Conservation (phyloP, 306 rosid species). For the Prunus campanulata region DNA sequence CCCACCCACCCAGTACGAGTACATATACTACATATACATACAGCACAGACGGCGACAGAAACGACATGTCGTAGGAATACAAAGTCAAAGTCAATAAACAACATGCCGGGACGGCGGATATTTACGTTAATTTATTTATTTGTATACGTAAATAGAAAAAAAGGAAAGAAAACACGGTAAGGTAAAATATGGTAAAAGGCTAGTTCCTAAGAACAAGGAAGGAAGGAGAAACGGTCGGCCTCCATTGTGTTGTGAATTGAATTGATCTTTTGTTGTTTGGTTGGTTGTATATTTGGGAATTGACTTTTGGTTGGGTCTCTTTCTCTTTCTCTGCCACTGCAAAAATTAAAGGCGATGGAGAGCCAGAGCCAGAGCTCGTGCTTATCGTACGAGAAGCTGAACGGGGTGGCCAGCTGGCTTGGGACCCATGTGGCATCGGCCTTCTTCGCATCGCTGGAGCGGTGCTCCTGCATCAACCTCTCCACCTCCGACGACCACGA, state of each 20-base stretch:
- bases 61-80: background rate
- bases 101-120: background rate
- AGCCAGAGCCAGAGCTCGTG: slow-evolving; percentile 27
- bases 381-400: slow-evolving; percentile 41
- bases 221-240: background rate
- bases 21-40: background rate
- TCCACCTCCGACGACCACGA: slow-evolving; percentile 49
- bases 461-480: slow-evolving; percentile 52
- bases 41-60: background rate
- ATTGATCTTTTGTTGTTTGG: no score
- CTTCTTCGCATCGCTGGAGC: slow-evolving; percentile 44
- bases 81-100: background rate
- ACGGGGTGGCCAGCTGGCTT: slow-evolving; percentile 32
- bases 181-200: background rate
- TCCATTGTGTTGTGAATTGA: no score
- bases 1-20: no score
- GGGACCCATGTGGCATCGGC: slow-evolving; percentile 50
- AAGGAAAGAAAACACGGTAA: background rate
- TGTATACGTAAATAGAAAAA: background rate
- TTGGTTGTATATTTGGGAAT: background rate
- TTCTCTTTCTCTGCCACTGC: background rate
- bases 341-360: background rate
- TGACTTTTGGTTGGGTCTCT: background rate
- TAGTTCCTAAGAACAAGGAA: background rate
- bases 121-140: no score